These are phyloP conservation scores for Aspergillus ochraceus DNA, from an alignment of 2,329 filamentous ascomycete species.

Conservation along the genomic window DNA sequence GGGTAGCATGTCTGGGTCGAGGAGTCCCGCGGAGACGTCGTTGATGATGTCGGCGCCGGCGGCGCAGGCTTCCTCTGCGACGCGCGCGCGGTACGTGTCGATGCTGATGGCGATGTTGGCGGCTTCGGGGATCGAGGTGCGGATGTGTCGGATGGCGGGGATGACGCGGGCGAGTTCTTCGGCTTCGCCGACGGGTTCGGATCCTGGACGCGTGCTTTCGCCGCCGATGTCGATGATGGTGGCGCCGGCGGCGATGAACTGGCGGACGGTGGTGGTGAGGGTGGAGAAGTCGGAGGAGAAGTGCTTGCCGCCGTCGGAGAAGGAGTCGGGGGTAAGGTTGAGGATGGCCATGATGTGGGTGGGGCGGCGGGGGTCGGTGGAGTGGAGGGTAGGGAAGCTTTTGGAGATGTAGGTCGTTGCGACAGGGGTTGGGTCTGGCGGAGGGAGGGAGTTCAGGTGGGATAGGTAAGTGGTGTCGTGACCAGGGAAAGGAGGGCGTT, in stretches of 20 bases:
- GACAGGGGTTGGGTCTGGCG: constrained; percentile 36
- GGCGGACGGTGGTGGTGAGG: constrained; percentile 59
- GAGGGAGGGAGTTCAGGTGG: constrained; percentile 34
- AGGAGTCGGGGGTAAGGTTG: constrained; percentile 94
- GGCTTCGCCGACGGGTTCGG: constrained; percentile 64
- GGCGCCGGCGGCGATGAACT: constrained; percentile 68
- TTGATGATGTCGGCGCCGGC: constrained; percentile 92
- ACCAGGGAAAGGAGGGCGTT: constrained; percentile 31
- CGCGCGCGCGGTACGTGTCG: constrained; percentile 86
- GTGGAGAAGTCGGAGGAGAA: constrained; percentile 46
- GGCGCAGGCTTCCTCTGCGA: constrained; percentile 72
- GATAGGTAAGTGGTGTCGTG: constrained; percentile 34
- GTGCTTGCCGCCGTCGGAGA: constrained; percentile 82
- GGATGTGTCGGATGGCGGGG: constrained; percentile 74
- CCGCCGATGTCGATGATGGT: constrained; percentile 90
- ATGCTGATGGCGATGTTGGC: constrained; percentile 73
- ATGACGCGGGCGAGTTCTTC: constrained; percentile 79
- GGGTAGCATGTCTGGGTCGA: constrained; percentile 79
- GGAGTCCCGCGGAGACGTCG: constrained; percentile 79
- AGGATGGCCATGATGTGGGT: constrained; percentile 92
- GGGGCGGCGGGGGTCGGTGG: constrained; percentile 54
- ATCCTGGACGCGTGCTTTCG: constrained; percentile 82
- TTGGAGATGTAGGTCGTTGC: constrained; percentile 41
- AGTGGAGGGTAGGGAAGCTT: constrained; percentile 55
- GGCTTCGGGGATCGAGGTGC: constrained; percentile 61